Evolutionary conservation across 106 monocot genomes (phyloP).

Genomic region (Dactylorhiza incarnata): DNA sequence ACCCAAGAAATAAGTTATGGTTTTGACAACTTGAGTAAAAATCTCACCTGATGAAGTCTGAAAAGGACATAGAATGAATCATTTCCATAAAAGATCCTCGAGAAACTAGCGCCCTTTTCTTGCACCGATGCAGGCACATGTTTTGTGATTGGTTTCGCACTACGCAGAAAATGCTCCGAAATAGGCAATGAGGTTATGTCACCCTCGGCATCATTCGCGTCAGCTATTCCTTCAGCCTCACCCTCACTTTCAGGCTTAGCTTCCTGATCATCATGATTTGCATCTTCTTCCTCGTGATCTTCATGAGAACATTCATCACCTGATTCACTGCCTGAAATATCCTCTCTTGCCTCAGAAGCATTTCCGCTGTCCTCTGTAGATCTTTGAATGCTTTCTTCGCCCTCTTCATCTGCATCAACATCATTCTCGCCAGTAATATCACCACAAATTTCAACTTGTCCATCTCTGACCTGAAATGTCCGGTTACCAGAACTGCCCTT

Average conservation of each 20-base stretch:
- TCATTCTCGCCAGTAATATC: constrained; percentile 67
- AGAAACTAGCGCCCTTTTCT: constrained; percentile 49
- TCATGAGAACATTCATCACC: constrained; percentile 82
- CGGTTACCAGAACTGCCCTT: constrained; percentile 40
- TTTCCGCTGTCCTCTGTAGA: constrained; percentile 90
- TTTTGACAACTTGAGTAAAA: neutral
- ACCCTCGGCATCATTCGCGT: constrained; percentile 59
- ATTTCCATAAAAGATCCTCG: constrained; percentile 84
- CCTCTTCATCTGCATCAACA: constrained; percentile 86
- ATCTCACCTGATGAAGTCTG: constrained; percentile 80
- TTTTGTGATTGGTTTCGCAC: constrained; percentile 75
- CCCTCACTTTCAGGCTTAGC: constrained; percentile 89
- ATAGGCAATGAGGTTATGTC: constrained; percentile 51
- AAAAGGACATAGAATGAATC: constrained; percentile 91
- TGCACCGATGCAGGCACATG: constrained; percentile 48
- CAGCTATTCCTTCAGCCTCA: constrained; percentile 71
- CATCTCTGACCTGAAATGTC: constrained; percentile 26
- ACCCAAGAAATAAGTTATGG: neutral
- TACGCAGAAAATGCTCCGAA: constrained; percentile 51
- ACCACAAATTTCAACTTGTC: constrained; percentile 24
- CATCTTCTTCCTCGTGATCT: constrained; percentile 71
- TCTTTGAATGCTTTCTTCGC: constrained; percentile 79
- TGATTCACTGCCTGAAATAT: constrained; percentile 84
- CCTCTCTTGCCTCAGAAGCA: constrained; percentile 86
- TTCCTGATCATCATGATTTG: constrained; percentile 64